Percentiles rank a stretch among this genome's conserved stretches.
These are phyloP conservation scores for Saccharomycopsis hybrid DNA, from an alignment of 1,139 yeast genomes.

Conservation along the genomic window DNA sequence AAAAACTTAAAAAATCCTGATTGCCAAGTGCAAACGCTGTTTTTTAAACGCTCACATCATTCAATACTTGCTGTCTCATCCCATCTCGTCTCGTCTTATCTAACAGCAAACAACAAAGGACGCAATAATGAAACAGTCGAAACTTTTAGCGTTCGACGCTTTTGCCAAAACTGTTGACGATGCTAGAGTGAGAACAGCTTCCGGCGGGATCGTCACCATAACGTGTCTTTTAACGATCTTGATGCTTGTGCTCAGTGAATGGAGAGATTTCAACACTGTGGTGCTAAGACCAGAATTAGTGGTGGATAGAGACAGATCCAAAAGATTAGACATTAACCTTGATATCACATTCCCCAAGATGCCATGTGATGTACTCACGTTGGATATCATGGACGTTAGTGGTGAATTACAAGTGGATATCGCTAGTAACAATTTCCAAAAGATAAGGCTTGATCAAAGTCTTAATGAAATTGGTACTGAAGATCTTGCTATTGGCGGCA, in stretches of 20 bases:
- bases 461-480: conserved; percentile 36
- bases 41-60: too few relatives aligned
- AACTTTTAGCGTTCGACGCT: conserved; percentile 70
- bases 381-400: conserved; percentile 74
- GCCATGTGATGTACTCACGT: conserved; percentile 66
- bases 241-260: conserved; percentile 65
- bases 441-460: conserved; percentile 49
- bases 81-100: too few relatives aligned
- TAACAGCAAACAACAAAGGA: too few relatives aligned
- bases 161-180: conserved; percentile 94
- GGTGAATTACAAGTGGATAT: conserved; percentile 81
- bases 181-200: conserved; percentile 76
- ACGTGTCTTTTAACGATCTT: conserved; percentile 58
- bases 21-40: too few relatives aligned
- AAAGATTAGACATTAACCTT: conserved; percentile 67
- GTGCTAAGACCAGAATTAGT: conserved; percentile 75
- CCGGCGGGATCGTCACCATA: conserved; percentile 86
- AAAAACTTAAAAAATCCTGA: too few relatives aligned
- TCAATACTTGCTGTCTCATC: too few relatives aligned
- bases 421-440: conserved; percentile 61
- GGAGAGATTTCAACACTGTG: conserved; percentile 62
- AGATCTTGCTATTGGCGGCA: conserved; percentile 29
- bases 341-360: conserved; percentile 77
- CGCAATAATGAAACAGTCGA: conserved; percentile 28
- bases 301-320: conserved; percentile 79